Evolutionary conservation across 2,329 filamentous ascomycete species (phyloP).

Genomic region (Elsinoe australis): DNA sequence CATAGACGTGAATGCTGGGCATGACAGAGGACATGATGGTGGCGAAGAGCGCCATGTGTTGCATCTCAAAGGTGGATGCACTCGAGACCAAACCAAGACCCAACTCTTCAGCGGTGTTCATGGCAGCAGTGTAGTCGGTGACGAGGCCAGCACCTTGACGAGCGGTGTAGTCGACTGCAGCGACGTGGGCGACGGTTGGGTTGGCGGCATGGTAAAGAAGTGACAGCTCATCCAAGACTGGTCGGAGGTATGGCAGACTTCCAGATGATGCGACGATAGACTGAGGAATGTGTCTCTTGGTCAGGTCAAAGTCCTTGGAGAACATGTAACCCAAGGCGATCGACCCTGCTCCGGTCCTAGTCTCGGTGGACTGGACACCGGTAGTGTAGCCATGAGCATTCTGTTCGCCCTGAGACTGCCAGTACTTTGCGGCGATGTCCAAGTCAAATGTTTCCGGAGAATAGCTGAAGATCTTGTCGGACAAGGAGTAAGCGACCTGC

Average conservation of each 20-base stretch:
- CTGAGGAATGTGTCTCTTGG: conserved; percentile 86
- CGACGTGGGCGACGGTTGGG: conserved; percentile 86
- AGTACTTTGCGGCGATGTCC: conserved; percentile 71
- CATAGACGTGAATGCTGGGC: conserved; percentile 82
- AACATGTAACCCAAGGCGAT: conserved; percentile 96
- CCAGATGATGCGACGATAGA: conserved; percentile 79
- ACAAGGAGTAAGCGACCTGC: conserved; percentile 89
- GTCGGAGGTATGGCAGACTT: conserved; percentile 69
- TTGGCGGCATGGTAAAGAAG: conserved; percentile 86
- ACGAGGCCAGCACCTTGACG: conserved; percentile 60
- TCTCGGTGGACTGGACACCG: conserved; percentile 72
- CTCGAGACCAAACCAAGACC: conserved; percentile 81
- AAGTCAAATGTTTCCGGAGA: conserved; percentile 90
- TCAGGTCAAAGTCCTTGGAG: conserved; percentile 89
- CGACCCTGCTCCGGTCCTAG: conserved; percentile 77
- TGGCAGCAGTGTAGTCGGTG: conserved; percentile 74
- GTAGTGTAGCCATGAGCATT: conserved; percentile 81
- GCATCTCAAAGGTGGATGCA: conserved; percentile 78
- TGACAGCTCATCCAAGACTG: conserved; percentile 83
- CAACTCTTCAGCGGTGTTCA: conserved; percentile 79
- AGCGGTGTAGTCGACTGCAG: conserved; percentile 75
- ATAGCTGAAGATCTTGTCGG: conserved; percentile 96
- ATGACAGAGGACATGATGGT: conserved; percentile 70
- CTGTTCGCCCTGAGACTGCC: conserved; percentile 60
- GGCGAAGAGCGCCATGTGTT: conserved; percentile 90